Evolutionary conservation across 2,329 filamentous ascomycete genomes (phyloP), one percentile per base, ranked within the genome.

Genomic region (Pseudopithomyces chartarum): DNA sequence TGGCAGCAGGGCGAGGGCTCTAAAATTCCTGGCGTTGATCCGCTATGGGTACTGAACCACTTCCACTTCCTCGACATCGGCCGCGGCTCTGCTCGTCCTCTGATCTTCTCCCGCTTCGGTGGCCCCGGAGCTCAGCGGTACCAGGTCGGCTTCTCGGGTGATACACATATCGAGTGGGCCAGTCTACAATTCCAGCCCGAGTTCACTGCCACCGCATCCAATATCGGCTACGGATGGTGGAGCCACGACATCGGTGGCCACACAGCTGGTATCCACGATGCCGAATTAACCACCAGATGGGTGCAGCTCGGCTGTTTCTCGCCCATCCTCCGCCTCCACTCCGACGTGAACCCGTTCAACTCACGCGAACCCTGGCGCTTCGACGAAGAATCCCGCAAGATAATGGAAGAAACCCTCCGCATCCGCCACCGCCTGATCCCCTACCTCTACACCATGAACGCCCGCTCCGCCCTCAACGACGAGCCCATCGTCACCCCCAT

Each of bases 221-320:
- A 89, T 68, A 87, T 89, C 56, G 86, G 86, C 0, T 89, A 86
- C 59, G 86, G 85, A 2, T 88, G 86, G 85, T 89, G 86, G 86
- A 86, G 83, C 48, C 86, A 89, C 67, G 86, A 89, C 60, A 87
- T 89, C 26, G 86, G 86, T n/a, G 86, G 86, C 0, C 86, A 89
- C 66, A 82, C 84, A 62, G 67, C 72, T 2, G 86, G 86, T 3
- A 73, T 73, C 38, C 80, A 82, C 6, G 83, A 86, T 48, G 85
- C 87, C 49, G 84, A 89, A 63, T 75, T 87, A 7, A 78, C 81
- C 1, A 79, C 82, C 1, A 80, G 86, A 17, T 89, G 86, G 86
- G 79, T 87, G 0, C 86, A 89, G 65, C 77, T 85, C 2, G 86
- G 86, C 5, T 82, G 81, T 44, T 86, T 86, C 66, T 87, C 84